Base-by-base conservation (phyloP, 805 yeast genomes). In the Candida koratica region DNA sequence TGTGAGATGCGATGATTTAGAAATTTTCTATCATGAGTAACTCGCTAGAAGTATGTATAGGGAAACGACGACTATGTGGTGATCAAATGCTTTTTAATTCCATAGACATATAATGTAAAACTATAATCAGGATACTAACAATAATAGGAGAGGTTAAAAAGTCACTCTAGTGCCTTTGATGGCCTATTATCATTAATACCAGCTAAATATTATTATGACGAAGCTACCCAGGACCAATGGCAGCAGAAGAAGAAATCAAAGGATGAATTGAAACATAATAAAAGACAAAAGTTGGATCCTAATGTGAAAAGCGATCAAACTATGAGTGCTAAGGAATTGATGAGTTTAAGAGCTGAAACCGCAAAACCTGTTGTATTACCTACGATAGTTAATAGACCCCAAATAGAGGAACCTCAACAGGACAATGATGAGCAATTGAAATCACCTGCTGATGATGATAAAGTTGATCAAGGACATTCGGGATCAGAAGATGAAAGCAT, bases 171-270 rank as follows among this genome's bases (percentile, higher is more conserved):
- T 34, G 87, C 96, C 4, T 90, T 90, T 57, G 86, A 85, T 55
- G 95, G 97, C 16, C 67, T 90, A 35, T 67, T 90, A 41, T 86
- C 96, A 14, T 67, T 90, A 58, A 89, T 90, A 40, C 97, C 97
- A 3, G 95, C 97, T 3, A 87, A 88, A 54, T 88, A 83, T 53
- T 90, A 90, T 57, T 88, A 85, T 56, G 96, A 89, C 57, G 96
- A 84, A 25, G 90, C 85, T 40, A 81, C 90, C 2, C 79, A 82
- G 49, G 81, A 81, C 35, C 97, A 90, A 61, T 89, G 97, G 97
- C 80, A 81, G 49, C 82, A 81, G 49, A 84, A 79, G 64, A 86
- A 87, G 66, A 75, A 80, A 60, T 60, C 77, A 19, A 84, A 82
- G 48, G 76, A 71, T 36, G 87, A 85, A 46, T 59, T 69, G 14